phyloP scores from a whole-genome alignment of 495 filamentous ascomycete genomes.

The Lasiosphaeris hirsuta region DNA sequence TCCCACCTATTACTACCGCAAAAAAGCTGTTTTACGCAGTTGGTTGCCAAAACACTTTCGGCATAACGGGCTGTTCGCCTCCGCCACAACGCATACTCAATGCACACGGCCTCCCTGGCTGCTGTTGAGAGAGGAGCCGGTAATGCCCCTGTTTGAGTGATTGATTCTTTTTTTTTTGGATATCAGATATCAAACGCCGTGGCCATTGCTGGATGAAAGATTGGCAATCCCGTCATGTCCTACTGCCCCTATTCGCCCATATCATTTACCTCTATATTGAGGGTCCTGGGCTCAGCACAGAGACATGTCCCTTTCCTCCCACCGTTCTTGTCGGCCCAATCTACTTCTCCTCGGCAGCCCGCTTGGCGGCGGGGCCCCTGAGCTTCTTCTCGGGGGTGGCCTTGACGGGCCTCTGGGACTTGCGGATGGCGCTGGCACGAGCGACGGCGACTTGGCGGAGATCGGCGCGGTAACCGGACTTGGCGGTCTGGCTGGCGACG shows the following conservation, averaged over 20 bases:
- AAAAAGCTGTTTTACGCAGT: no score
- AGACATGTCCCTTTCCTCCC: constrained; percentile 15
- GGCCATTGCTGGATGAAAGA: constrained; percentile 33
- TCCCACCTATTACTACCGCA: no score
- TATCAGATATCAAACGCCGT: constrained; percentile 37
- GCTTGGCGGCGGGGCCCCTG: constrained; percentile 77
- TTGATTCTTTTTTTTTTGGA: constrained; percentile 28
- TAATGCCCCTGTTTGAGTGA: constrained; percentile 23
- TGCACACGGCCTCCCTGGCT: no score
- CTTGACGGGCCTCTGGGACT: constrained; percentile 76
- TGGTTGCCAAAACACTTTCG: no score
- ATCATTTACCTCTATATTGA: constrained; percentile 18
- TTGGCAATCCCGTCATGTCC: constrained; percentile 25
- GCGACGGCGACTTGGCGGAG: constrained; percentile 82
- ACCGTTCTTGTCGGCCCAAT: constrained; percentile 9
- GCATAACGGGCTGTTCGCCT: no score
- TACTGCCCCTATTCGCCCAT: constrained; percentile 21
- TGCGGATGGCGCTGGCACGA: constrained; percentile 81
- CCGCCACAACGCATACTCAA: no score
- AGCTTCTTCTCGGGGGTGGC: constrained; percentile 66
- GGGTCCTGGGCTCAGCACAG: constrained; percentile 22
- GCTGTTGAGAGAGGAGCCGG: not conserved
- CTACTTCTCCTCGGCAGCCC: constrained; percentile 45
- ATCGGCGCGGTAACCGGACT: constrained; percentile 81
- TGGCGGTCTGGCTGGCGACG: constrained; percentile 75